Evolutionary conservation across 1,139 yeast genomes (phyloP).

Genomic region (Candida tropicalis): DNA sequence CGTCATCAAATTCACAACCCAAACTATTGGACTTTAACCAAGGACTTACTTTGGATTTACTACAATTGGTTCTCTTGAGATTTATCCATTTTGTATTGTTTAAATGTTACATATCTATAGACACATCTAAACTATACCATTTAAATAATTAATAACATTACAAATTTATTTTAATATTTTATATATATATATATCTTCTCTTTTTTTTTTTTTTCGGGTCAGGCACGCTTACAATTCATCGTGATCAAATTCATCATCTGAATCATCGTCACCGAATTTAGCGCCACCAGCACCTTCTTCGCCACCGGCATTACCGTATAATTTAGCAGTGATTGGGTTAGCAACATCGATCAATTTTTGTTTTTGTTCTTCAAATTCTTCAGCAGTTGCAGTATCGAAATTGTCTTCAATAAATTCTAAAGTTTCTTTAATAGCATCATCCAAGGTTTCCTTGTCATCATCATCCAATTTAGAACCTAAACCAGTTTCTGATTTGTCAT

Average conservation of each 20-base stretch:
- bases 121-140: constrained; percentile 1
- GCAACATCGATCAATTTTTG: constrained; percentile 84
- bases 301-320: constrained; percentile 68
- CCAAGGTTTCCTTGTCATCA: constrained; percentile 88
- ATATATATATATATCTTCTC: not conserved
- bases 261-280: constrained; percentile 56
- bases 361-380: constrained; percentile 92
- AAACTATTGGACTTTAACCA: not conserved
- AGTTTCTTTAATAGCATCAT: constrained; percentile 68
- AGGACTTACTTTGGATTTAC: too few species aligned
- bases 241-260: constrained; percentile 67
- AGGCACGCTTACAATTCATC: constrained; percentile 47
- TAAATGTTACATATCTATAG: constrained; percentile 1
- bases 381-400: constrained; percentile 83
- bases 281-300: constrained; percentile 32
- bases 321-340: constrained; percentile 89
- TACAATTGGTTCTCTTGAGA: not conserved
- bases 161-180: not conserved
- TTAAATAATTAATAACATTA: constrained; percentile 1
- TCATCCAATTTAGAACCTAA: constrained; percentile 80
- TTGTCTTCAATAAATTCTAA: constrained; percentile 89
- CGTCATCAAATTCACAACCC: constrained; percentile 1
- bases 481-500: constrained; percentile 61
- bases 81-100: not conserved
- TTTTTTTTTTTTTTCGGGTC: constrained; percentile 1